Percentiles rank a stretch among this genome's conserved stretches.
phyloP scores from a whole-genome alignment of 2,329 filamentous ascomycete genomes.

The Phialocephala sp. region DNA sequence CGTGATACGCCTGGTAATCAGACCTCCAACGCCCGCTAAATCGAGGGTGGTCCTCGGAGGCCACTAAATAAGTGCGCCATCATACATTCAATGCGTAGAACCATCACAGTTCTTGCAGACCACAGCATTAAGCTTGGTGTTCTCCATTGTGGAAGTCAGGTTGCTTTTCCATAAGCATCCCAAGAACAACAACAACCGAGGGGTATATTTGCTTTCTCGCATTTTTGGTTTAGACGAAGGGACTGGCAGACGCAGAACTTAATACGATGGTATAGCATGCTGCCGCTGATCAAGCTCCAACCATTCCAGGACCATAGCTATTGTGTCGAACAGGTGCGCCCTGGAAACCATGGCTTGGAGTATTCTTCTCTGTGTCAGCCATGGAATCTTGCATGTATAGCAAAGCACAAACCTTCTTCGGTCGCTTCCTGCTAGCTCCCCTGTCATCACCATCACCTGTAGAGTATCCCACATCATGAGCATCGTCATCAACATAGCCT shows the following conservation, averaged over 20 bases:
- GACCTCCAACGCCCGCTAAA: slow-evolving; percentile 23
- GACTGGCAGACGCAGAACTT: neutral
- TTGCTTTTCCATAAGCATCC: slow-evolving; percentile 19
- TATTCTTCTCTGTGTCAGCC: slow-evolving; percentile 40
- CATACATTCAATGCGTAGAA: slow-evolving; percentile 18
- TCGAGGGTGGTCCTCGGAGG: slow-evolving; percentile 9
- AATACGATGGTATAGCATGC: slow-evolving; percentile 11
- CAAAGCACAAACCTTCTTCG: slow-evolving; percentile 63
- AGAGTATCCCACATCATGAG: slow-evolving; percentile 67
- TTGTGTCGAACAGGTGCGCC: slow-evolving; percentile 38
- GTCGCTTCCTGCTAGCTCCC: slow-evolving; percentile 60
- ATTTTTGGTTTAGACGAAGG: neutral
- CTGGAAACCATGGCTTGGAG: slow-evolving; percentile 36
- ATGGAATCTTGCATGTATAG: slow-evolving; percentile 22
- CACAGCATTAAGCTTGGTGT: slow-evolving; percentile 19
- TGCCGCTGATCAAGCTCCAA: slow-evolving; percentile 52
- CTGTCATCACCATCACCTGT: slow-evolving; percentile 73
- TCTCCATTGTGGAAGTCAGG: neutral
- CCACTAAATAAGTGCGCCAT: slow-evolving; percentile 24
- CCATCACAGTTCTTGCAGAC: slow-evolving; percentile 8
- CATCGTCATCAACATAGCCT: slow-evolving; percentile 72
- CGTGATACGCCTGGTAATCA: slow-evolving; percentile 1
- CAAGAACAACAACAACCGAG: slow-evolving; percentile 4
- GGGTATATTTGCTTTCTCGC: slow-evolving; percentile 12
- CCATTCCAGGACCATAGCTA: slow-evolving; percentile 63